Conservation (phyloP, 164 flowering plant species). For the Berberis vulgaris region DNA sequence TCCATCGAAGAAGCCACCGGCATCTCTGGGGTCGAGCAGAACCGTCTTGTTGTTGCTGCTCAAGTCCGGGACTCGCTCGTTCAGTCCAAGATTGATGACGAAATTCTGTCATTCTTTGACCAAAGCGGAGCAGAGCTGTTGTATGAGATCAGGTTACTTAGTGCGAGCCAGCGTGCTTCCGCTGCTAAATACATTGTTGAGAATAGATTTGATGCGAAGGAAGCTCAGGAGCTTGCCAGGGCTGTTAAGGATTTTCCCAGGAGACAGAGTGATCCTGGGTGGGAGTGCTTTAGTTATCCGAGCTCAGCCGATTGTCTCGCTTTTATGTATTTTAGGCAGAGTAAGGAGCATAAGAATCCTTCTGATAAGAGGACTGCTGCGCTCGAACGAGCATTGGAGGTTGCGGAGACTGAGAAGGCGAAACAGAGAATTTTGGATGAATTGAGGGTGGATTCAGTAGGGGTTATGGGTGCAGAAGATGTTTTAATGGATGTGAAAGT, state of each 20-base stretch:
- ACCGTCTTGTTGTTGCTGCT: conserved; percentile 60
- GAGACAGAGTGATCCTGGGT: conserved; percentile 44
- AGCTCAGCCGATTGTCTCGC: conserved; percentile 70
- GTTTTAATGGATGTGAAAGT: conserved; percentile 26
- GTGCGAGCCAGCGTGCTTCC: too few relatives aligned
- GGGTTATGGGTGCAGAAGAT: conserved; percentile 14
- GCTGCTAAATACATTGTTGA: conserved; percentile 23
- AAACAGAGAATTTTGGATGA: conserved; percentile 29
- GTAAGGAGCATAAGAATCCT: too few relatives aligned
- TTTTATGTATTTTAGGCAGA: conserved; percentile 25
- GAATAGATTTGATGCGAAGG: conserved; percentile 31
- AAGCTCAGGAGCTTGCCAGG: conserved; percentile 60
- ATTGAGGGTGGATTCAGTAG: conserved; percentile 22
- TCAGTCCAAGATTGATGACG: conserved; percentile 13
- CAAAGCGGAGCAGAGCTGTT: too few relatives aligned
- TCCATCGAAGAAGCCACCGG: not conserved
- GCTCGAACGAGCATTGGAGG: conserved; percentile 43
- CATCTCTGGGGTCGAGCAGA: conserved; percentile 10
- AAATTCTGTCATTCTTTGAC: too few relatives aligned
- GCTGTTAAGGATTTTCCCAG: conserved; percentile 79
- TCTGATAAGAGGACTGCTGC: conserved; percentile 28
- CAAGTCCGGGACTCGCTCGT: conserved; percentile 63
- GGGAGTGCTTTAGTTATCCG: conserved; percentile 43
- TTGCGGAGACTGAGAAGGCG: conserved; percentile 47
- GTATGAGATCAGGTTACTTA: too few relatives aligned